Conservation (phyloP, 352 stramenopile genomes). For the Phytophthora vignae region DNA sequence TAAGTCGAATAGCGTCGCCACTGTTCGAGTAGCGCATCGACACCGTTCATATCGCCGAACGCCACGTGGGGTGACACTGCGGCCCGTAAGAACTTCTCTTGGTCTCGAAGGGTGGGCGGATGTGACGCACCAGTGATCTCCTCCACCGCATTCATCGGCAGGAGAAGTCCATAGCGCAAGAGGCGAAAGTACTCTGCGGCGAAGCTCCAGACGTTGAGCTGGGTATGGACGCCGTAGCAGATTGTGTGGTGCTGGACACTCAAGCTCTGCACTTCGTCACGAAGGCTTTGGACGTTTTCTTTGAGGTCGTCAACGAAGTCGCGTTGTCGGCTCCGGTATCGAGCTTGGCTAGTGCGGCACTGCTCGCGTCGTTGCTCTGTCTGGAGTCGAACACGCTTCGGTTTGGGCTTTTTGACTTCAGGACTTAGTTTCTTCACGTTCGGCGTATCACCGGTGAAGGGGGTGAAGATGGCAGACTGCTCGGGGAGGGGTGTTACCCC, state of each 20-base stretch:
- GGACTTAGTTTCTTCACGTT: not conserved
- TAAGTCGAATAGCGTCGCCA: constrained; percentile 35
- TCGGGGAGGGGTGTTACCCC: not conserved
- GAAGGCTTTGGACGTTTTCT: not conserved
- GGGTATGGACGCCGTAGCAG: not conserved
- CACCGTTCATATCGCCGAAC: constrained; percentile 20
- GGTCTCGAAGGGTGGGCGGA: constrained; percentile 10
- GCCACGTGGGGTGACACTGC: constrained; percentile 25
- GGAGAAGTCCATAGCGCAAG: not conserved
- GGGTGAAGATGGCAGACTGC: no score
- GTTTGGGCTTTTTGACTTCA: constrained; percentile 2
- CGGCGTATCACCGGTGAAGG: no score
- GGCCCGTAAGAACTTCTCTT: constrained; percentile 30
- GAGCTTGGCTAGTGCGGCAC: constrained; percentile 35
- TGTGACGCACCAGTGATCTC: not conserved
- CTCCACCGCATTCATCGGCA: not conserved
- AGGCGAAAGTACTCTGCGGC: no score
- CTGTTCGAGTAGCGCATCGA: constrained; percentile 30
- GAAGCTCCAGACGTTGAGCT: not conserved
- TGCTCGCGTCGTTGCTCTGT: constrained; percentile 31
- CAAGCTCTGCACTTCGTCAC: not conserved
- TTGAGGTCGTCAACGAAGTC: not conserved
- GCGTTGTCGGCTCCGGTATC: constrained; percentile 33
- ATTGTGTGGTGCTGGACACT: not conserved
- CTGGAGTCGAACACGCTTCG: constrained; percentile 31